Evolutionary conservation across 225 moss, liverwort and hornwort species (phyloP), one percentile per base, ranked within the genome.

Genomic region (Polytrichum commune): DNA sequence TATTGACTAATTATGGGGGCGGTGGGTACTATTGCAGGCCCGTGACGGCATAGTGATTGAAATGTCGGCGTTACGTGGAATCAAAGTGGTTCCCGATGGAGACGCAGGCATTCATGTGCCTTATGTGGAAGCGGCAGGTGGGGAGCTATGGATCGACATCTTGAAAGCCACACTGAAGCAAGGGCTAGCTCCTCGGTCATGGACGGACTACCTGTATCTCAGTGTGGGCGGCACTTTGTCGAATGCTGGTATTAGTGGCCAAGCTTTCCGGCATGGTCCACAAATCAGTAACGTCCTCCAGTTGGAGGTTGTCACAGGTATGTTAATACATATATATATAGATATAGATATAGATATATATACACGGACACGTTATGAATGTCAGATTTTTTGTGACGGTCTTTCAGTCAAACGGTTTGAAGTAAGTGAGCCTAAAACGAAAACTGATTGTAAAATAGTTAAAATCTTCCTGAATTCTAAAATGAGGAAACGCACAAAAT

Each of bases 201-300:
- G 93, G 91, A 95, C 91, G 10, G 93, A 95, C 66, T 93, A 95
- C 62, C 72, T 95, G 65, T 83, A 88, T 63, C 84, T 95, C 19
- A 95, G 86, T 66, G 86, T 96, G 20, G 96, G 93, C 24, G 96
- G 96, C 19, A 96, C 96, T 0, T 71, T 96, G 79, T 96, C 96
- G 13, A 96, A 96, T 74, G 96, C 90, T 0, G 96, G 96, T 30
- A 83, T 93, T 24, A 96, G 96, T 46, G 93, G 96, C 10, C 96
- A 96, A 66, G 63, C 93, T 18, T 86, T 90, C 54, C 89, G 92
- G 27, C 84, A 89, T 74, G 96, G 96, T 35, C 92, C 96, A 7
- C 84, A 96, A 83, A 90, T 96, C 55, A 93, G 79, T 77, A 96
- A 93, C 69, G 89, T 93, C 61, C 63, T 92, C 18, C 78, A 71